Percentiles rank a stretch among this genome's conserved stretches.
phyloP scores from a whole-genome alignment of 1,284 basidiomycete species.

The Ustilago vetiveriae region DNA sequence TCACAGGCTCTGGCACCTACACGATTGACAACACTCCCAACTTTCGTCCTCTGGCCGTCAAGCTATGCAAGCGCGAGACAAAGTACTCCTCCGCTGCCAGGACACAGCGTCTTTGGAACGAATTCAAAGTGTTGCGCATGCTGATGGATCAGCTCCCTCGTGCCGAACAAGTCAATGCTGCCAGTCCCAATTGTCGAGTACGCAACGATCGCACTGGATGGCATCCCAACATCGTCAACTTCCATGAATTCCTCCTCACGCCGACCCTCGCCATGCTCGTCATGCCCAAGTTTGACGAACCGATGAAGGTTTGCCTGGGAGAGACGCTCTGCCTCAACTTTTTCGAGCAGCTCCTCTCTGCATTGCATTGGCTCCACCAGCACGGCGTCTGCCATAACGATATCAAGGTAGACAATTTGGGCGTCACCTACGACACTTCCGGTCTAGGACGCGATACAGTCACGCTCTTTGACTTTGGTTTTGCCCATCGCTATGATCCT shows the following conservation, averaged over 20 bases:
- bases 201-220: slow-evolving; percentile 40
- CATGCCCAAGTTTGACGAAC: slow-evolving; percentile 57
- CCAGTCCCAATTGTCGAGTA: slow-evolving; percentile 34
- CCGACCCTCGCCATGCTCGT: slow-evolving; percentile 48
- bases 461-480: slow-evolving; percentile 56
- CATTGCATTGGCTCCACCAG: slow-evolving; percentile 56
- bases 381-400: slow-evolving; percentile 55
- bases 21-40: slow-evolving; percentile 27
- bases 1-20: slow-evolving; percentile 26
- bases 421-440: slow-evolving; percentile 45
- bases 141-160: slow-evolving; percentile 38
- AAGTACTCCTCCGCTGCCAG: slow-evolving; percentile 40
- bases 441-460: slow-evolving; percentile 28
- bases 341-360: slow-evolving; percentile 51
- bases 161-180: slow-evolving; percentile 30
- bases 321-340: slow-evolving; percentile 44
- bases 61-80: slow-evolving; percentile 47
- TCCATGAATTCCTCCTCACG: slow-evolving; percentile 52
- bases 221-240: slow-evolving; percentile 52
- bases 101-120: slow-evolving; percentile 56
- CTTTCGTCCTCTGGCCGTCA: slow-evolving; percentile 47
- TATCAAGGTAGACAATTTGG: slow-evolving; percentile 58
- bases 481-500: slow-evolving; percentile 55
- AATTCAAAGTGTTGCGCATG: slow-evolving; percentile 54
- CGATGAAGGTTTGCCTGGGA: slow-evolving; percentile 56